Evolutionary conservation across 1,284 basidiomycete species (phyloP), one percentile per base, ranked within the genome.

Genomic region (Ceratobasidium sp.): DNA sequence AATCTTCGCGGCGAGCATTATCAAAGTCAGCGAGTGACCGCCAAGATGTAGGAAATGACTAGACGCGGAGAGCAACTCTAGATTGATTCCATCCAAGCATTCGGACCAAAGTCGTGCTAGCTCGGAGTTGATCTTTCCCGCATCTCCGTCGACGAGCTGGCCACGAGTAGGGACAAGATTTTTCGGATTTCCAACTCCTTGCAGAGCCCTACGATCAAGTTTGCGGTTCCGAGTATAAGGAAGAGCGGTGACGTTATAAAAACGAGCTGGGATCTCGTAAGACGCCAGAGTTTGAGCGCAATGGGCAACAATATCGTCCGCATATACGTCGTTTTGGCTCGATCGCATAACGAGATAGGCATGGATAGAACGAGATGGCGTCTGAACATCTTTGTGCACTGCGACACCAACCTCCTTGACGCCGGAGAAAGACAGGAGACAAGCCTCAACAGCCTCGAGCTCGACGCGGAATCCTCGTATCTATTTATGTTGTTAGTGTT

Each of bases 401-500:
- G 42, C 38, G 13, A 69, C 67, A 17, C 48, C 67, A 4, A 38
- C 67, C 1, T n/a, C 28, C 28, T 57, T 40, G 20, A 69, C 40
- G 10, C 28, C 52, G 5, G 67, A 38, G 42, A 38, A 38, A 33
- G 52, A 38, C 4, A 69, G 23, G 6, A 69, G 33, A 44, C 52
- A 69, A 0, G 67, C 52, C n/a, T 69, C 67, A 9, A 69, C 42
- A 7, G 67, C 20, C 52, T 69, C 67, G 33, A 69, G 28, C 33
- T 69, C 67, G 67, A 69, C 67, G 5, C 52, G 52, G 67, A 56
- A 69, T 20, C 67, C 67, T 9, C 67, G 67, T 23, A 69, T 44
- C 67, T 69, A 38, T 20, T 2, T 12, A 12, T 20, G 26, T 5
- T 28, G 12, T 69, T 44, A 56, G 20, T 17, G 38, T 33, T 13